phyloP scores from a whole-genome alignment of 2,329 filamentous ascomycete species.

The Aureobasidium sp. region DNA sequence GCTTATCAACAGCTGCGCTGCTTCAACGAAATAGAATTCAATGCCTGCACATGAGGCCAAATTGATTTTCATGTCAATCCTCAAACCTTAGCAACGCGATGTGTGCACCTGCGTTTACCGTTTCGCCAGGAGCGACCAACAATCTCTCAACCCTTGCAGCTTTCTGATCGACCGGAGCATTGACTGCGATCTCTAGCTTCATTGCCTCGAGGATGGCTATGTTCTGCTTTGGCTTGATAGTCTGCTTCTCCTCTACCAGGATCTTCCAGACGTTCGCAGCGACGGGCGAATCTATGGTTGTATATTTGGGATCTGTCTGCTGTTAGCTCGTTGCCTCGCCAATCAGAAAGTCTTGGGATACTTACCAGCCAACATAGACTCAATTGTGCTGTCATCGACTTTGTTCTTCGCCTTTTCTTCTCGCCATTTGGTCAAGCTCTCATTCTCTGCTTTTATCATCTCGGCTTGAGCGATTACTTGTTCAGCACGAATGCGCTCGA shows the following conservation, averaged over 20 bases:
- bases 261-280: constrained; percentile 43
- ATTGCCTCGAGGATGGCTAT: constrained; percentile 40
- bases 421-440: constrained; percentile 37
- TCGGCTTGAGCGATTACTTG: constrained; percentile 44
- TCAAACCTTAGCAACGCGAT: constrained; percentile 24
- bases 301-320: constrained; percentile 29
- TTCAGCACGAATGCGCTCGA: constrained; percentile 36
- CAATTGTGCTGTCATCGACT: constrained; percentile 43
- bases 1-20: neutral
- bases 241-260: constrained; percentile 32
- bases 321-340: neutral
- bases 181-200: constrained; percentile 42
- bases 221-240: constrained; percentile 28
- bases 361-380: constrained; percentile 41
- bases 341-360: neutral
- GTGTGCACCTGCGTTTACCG: constrained; percentile 31
- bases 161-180: constrained; percentile 28
- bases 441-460: constrained; percentile 42
- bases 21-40: neutral
- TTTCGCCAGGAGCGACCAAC: constrained; percentile 36
- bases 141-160: constrained; percentile 34
- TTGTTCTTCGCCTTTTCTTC: constrained; percentile 37
- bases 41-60: neutral
- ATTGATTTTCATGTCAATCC: neutral
- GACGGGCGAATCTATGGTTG: constrained; percentile 35